Base-by-base conservation (phyloP, 208 protist genomes). In the Strigomonas galati region DNA sequence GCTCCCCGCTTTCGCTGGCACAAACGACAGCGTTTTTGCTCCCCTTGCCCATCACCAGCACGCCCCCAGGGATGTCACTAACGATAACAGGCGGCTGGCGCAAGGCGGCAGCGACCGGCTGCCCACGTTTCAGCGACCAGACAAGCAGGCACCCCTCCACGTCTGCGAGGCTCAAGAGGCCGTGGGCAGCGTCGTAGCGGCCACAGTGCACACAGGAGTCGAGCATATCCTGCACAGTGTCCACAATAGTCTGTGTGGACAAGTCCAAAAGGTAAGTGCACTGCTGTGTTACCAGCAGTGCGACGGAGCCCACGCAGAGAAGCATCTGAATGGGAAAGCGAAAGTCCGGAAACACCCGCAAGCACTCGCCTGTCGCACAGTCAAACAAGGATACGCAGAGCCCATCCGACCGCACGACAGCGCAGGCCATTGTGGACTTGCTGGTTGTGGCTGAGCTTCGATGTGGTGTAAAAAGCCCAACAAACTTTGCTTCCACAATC, bases 281-380 rank as follows among this genome's bases (percentile, higher is more conserved):
- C 28, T 23, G 40, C 15, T 67, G 59, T 2, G 73, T 80, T 51
- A 84, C 76, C n/a, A 80, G 54, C 14, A 69, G 58, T 53, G 76
- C 64, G 28, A 21, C 21, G 40, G 73, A 64, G 3, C 48, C 35
- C 40, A 72, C 35, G 28, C 51, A 65, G 12, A 43, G 58, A 0
- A 60, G 31, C 44, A 44, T 19, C 12, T 53, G 62, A 17, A 76
- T 70, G 37, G 53, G 56, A 12, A 58, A 60, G 3, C 68, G 61
- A 51, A 85, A 82, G 35, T 85, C 79, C 2, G 71, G 72, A 37
- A 85, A 85, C 49, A 44, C 67, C 9, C 79, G 74, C 31, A 81
- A 59, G 4, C 76, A 66, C 27, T 74, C 61, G 0, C 79, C 76
- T 6, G 76, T 72, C 26, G 35, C 23, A 12, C 62, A 67, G 35